Percentiles rank a stretch among this genome's conserved stretches.
These are phyloP conservation scores for Magnaporthiopsis poae DNA, from an alignment of 2,329 filamentous ascomycete genomes.

Conservation along the genomic window DNA sequence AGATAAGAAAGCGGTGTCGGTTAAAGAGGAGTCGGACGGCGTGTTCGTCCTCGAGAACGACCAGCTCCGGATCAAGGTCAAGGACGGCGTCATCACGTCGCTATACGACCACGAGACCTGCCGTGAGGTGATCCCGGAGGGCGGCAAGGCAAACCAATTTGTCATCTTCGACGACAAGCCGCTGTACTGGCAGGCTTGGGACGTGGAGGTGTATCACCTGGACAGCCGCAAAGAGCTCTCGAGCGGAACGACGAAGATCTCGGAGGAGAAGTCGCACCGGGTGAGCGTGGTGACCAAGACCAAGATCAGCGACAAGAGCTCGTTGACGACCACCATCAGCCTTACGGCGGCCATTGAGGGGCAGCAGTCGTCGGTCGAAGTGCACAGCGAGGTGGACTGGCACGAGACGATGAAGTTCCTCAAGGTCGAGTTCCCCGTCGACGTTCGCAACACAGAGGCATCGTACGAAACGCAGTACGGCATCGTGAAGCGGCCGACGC, in stretches of 20 bases:
- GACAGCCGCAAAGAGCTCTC: conserved; percentile 71
- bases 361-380: conserved; percentile 62
- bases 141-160: conserved; percentile 74
- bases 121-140: conserved; percentile 67
- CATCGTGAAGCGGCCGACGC: conserved; percentile 77
- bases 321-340: conserved; percentile 75
- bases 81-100: conserved; percentile 70
- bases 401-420: conserved; percentile 94
- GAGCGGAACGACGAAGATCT: conserved; percentile 58
- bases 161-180: conserved; percentile 97
- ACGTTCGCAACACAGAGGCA: conserved; percentile 81
- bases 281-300: conserved; percentile 78
- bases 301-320: conserved; percentile 77
- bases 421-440: conserved; percentile 95
- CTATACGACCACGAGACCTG: conserved; percentile 64
- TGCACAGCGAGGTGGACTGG: conserved; percentile 87
- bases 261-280: conserved; percentile 61
- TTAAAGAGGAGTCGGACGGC: conserved; percentile 43
- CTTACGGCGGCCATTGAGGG: conserved; percentile 59
- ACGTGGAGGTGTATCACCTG: conserved; percentile 93
- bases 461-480: conserved; percentile 94
- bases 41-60: conserved; percentile 73
- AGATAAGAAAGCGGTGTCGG: conserved; percentile 38
- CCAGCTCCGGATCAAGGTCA: conserved; percentile 62
- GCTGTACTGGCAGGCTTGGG: conserved; percentile 95